phyloP scores from a whole-genome alignment of 2,329 filamentous ascomycete genomes.

The Bipolaris cookei region DNA sequence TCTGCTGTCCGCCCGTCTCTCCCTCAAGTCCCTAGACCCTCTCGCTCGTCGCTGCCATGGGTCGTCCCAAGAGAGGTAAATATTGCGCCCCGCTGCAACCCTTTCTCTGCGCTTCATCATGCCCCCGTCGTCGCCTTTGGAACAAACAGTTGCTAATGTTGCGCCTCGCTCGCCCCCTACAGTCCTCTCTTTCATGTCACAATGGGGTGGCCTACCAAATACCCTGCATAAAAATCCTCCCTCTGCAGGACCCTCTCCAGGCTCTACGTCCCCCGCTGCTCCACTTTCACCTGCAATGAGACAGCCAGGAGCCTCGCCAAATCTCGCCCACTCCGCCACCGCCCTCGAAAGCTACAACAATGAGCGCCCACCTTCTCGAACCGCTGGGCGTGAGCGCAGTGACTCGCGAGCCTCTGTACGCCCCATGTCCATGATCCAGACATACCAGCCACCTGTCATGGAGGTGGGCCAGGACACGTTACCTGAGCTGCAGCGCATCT shows the following conservation, averaged over 20 bases:
- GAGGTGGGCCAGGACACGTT: slow-evolving; percentile 84
- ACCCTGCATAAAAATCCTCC: slow-evolving; percentile 33
- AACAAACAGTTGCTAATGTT: slow-evolving; percentile 35
- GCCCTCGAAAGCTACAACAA: slow-evolving; percentile 39
- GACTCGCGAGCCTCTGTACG: slow-evolving; percentile 65
- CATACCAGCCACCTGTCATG: slow-evolving; percentile 85
- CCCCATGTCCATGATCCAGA: slow-evolving; percentile 84
- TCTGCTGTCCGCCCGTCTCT: slow-evolving; percentile 15
- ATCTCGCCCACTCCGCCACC: slow-evolving; percentile 38
- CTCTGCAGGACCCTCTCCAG: slow-evolving; percentile 33
- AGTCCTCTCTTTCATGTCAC: slow-evolving; percentile 91
- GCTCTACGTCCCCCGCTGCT: slow-evolving; percentile 44
- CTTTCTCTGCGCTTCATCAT: slow-evolving; percentile 13
- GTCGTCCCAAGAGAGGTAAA: slow-evolving; percentile 48
- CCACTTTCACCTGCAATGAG: slow-evolving; percentile 40
- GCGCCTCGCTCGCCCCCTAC: slow-evolving; percentile 33
- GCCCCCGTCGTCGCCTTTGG: slow-evolving; percentile 9
- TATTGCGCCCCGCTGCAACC: slow-evolving; percentile 16
- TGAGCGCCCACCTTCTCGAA: slow-evolving; percentile 35
- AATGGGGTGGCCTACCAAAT: slow-evolving; percentile 63
- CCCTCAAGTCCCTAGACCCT: slow-evolving; percentile 11
- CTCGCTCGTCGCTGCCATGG: slow-evolving; percentile 38
- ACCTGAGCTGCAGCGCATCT: slow-evolving; percentile 92
- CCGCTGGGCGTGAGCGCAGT: slow-evolving; percentile 51
- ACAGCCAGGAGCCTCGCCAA: slow-evolving; percentile 26